Evolutionary conservation across 2,329 filamentous ascomycete genomes (phyloP), one percentile per base, ranked within the genome.

Genomic region (Penicillium sp.): DNA sequence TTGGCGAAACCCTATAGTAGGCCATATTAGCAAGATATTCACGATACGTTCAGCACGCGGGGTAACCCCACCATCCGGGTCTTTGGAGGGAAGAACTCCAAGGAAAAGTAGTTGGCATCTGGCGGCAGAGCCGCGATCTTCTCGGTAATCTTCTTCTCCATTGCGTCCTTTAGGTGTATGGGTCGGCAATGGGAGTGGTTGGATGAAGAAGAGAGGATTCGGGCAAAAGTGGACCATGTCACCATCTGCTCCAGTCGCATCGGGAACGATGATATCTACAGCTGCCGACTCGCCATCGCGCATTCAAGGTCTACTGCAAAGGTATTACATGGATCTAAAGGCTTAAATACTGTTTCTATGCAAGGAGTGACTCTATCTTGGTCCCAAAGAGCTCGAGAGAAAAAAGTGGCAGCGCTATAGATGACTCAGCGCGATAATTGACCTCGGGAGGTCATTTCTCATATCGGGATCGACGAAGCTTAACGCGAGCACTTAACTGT

Each of bases 31-130:
- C 58, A 51, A 55, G 55, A 58, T 42, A 35, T 47, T 11, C 29
- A 45, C 49, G 43, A 26, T 59, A 39, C 32, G 40, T 53, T 50
- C 29, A 56, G 47, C 52, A 50, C 65, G 71, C 68, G 67, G 63
- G 63, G 66, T 63, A 63, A 67, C 76, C 67, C 67, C 69, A 85
- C 83, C 87, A 96, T 96, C 59, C 88, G 83, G 45, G 94, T 99
- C 81, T 97, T 99, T 61, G 94, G 94, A 64, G 94, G 94, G 79
- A 99, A 99, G 85, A 99, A 99, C 79, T 99, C 94, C 76, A 97
- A 88, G 46, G 94, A 97, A 78, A 96, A 96, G 81, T 94, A 97
- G 72, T 84, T 86, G 63, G 85, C 84, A 75, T 90, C 85, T 62
- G 88, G 84, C 74, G 90, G 89, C 78, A 99, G 79, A 59, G 91